Evolutionary conservation across 2,329 filamentous ascomycete genomes (phyloP), one percentile per base, ranked within the genome.

Genomic region (Teratosphaeria zuluensis): DNA sequence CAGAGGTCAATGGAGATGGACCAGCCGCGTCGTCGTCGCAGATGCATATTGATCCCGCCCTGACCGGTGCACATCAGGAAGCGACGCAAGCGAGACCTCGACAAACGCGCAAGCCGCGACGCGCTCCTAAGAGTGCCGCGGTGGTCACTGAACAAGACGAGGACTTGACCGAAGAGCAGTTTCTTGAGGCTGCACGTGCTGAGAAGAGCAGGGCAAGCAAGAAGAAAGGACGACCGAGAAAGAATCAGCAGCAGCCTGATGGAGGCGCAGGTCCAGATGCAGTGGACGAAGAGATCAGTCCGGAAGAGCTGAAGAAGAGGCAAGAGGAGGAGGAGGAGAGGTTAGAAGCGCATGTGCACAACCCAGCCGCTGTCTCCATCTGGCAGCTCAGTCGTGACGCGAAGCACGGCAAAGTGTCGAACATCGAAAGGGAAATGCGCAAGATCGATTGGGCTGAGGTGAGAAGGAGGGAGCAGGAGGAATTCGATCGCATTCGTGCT

Each of bases 391-490:
- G 84, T 55, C 83, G 81, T 61, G 87, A 90, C 67, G 63, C 61
- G 16, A 57, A 61, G 11, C 62, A 70, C 56, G 89, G 89, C 59
- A 89, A 88, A 70, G 85, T 87, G 60, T 92, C 90, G 58, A 86
- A 85, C 66, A 81, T 86, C 2, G 88, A 90, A 64, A 84, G 85
- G 66, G 84, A 88, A 67, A 85, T 94, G 65, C 83, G 84, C 51
- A 80, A 85, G 63, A 84, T 89, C 51, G 81, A 89, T 63, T 78
- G 80, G 74, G 75, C 78, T 52, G 76, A 81, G 61, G 76, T 81
- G 57, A 51, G 54, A 54, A 53, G 30, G 56, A 54, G 53, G 54
- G 58, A 53, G 58, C 28, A 30, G 33, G 59, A 59, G 30, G 42
- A 57, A 51, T 30, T 58, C 42, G 42, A 48, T 48, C 42, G 42